Base-by-base conservation (phyloP, 345 rosid species). In the Raphanus raphanistrum region DNA sequence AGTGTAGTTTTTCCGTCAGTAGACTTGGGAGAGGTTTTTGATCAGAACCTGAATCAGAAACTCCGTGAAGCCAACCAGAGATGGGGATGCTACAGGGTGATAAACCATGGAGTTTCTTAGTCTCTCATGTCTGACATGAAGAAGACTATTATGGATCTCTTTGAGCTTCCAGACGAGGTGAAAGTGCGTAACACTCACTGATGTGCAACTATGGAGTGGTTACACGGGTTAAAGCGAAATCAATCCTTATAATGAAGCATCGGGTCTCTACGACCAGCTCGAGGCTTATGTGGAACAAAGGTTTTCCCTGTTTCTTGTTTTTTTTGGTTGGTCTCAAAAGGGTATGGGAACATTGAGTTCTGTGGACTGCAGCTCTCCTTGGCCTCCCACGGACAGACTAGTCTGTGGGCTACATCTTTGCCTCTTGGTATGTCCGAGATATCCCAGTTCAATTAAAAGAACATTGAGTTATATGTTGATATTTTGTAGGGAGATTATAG, bases 211-310 rank as follows among this genome's bases (percentile, higher is more conserved):
- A 0, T 91, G 97, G 21, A 90, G 96, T 71, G 97, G 98, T 26
- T 90, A 91, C 86, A 29, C 36, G 36, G 36, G 7, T 32, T 89
- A 90, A 0, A 75, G 52, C 48, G 59, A 76, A 35, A 71, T 27
- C 75, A 94, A 94, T 79, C 98, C 97, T 60, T 90, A 87, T 27
- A 91, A 91, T 59, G 97, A 94, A 66, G 89, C 97, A 6, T 78
- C 90, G 25, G 96, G 98, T 48, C 90, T 94, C 48, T 91, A 82
- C 70, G 92, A 88, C 38, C 92, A 89, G 21, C 77, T 94, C 31
- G 87, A 85, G 5, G 93, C 93, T 71, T 80, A 92, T 33, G 64
- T 87, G 66, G 81, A 74, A 16, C 96, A 90, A 76, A 90, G 96
- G 98, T 90, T 21, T n/a, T 11, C 26, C 31, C 16, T 36, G n/a